These are phyloP conservation scores for Myrmaecium sp. DNA, from an alignment of 2,329 filamentous ascomycete genomes.

Conservation along the genomic window DNA sequence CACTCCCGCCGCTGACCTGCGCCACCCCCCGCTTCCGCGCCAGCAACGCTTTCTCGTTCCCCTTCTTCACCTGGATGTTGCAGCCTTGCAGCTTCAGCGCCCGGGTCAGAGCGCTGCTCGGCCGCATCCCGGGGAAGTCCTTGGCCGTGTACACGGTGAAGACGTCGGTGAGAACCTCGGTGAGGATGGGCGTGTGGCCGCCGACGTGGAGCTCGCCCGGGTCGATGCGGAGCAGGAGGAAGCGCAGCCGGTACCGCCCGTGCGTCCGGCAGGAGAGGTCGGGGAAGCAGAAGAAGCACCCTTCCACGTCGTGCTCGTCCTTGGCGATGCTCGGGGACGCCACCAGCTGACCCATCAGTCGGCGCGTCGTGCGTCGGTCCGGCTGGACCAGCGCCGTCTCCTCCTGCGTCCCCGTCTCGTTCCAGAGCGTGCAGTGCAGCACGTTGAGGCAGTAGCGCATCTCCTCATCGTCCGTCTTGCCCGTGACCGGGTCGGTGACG, in stretches of 20 bases:
- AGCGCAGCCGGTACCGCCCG: conserved; percentile 57
- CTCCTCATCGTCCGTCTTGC: conserved; percentile 35
- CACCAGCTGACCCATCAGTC: conserved; percentile 66
- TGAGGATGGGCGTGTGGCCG: conserved; percentile 30
- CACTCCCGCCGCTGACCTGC: no score
- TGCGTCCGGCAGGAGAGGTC: conserved; percentile 67
- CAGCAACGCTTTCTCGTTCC: conserved; percentile 44
- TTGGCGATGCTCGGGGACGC: conserved; percentile 59
- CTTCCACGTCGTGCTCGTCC: conserved; percentile 55
- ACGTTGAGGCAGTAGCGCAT: conserved; percentile 50
- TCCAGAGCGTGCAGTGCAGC: conserved; percentile 62
- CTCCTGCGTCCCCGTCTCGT: conserved; percentile 49
- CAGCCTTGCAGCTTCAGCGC: conserved; percentile 63
- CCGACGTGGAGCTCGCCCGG: conserved; percentile 39
- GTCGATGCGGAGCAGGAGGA: conserved; percentile 57
- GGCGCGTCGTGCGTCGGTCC: conserved; percentile 53
- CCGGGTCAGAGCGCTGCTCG: conserved; percentile 58
- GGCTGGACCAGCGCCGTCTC: conserved; percentile 51
- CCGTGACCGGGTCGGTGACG: conserved; percentile 40
- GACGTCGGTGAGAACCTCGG: conserved; percentile 44
- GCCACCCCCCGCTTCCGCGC: conserved; percentile 24
- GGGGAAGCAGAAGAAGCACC: conserved; percentile 75
- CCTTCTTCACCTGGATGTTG: conserved; percentile 74
- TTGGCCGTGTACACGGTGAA: conserved; percentile 73
- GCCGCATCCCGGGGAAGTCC: conserved; percentile 71